These are phyloP conservation scores for Picochlorum sp. DNA, from an alignment of 139 green algal species.

Conservation along the genomic window DNA sequence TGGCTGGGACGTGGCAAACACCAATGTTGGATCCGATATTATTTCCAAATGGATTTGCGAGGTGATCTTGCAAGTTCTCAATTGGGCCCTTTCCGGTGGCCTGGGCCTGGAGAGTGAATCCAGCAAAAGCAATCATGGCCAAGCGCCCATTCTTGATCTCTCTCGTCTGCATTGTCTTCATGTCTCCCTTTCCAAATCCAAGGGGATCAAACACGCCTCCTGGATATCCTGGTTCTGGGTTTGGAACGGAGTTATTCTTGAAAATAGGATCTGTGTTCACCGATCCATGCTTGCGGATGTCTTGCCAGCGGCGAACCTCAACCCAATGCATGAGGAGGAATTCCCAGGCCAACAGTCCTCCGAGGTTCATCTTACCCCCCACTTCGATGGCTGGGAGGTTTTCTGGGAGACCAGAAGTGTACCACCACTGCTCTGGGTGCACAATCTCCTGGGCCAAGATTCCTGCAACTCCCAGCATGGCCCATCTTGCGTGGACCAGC, in stretches of 20 bases:
- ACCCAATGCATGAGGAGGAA: constrained; percentile 59
- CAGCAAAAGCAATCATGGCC: constrained; percentile 43
- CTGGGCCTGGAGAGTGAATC: constrained; percentile 36
- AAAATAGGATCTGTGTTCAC: constrained; percentile 58
- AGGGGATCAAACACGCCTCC: constrained; percentile 62
- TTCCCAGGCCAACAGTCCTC: constrained; percentile 36
- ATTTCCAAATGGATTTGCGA: constrained; percentile 63
- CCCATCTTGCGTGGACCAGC: constrained; percentile 75
- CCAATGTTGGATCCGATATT: constrained; percentile 69
- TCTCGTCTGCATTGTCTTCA: constrained; percentile 37
- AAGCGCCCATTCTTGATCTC: constrained; percentile 52
- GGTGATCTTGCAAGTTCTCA: constrained; percentile 47
- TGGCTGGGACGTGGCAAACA: constrained; percentile 45
- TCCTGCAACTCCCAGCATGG: constrained; percentile 82
- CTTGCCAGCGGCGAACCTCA: constrained; percentile 45
- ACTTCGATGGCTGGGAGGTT: constrained; percentile 8
- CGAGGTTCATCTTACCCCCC: constrained; percentile 25
- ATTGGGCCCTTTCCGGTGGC: constrained; percentile 46
- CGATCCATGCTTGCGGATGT: constrained; percentile 41
- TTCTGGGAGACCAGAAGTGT: constrained; percentile 27
- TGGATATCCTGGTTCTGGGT: constrained; percentile 50
- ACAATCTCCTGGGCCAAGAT: constrained; percentile 61
- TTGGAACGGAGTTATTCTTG: constrained; percentile 36
- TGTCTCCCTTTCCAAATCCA: constrained; percentile 28
- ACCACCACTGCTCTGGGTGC: constrained; percentile 27